Evolutionary conservation across 78 protist genomes (phyloP), one percentile per base, ranked within the genome.

Genomic region (Neovahlkampfia damariscottae): DNA sequence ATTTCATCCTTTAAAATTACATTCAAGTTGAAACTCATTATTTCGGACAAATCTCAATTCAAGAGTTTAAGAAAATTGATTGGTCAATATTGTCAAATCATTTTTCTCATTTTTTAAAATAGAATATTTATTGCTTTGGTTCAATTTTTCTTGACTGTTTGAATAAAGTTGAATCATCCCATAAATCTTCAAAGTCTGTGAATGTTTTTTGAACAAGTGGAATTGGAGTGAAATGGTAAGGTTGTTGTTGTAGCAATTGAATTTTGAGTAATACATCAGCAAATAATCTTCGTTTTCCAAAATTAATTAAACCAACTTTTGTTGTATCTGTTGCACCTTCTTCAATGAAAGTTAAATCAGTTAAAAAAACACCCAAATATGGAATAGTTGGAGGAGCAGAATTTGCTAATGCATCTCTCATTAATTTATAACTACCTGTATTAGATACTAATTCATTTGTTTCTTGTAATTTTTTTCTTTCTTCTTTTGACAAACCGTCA

Each of bases 341-440:
- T 8, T 84, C 91, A 7, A 85, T 78, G 58, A 88, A 85, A 0
- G 86, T 82, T 29, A 88, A 69, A 70, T 88, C 91, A 8, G 85
- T 41, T 69, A 88, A 83, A 37, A 81, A 87, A 9, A 88, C 89
- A 6, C 91, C 91, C 6, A 85, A 28, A 71, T 84, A 87, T 8
- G 91, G 91, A 32, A 87, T 75, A 40, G 87, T 76, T 0, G 91
- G 88, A 29, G 90, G 88, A 29, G 50, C 50, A 34, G 88, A 37
- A 10, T 59, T 62, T 32, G 68, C 41, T 2, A 85, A 41, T 41
- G 73, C 85, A 28, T 75, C 86, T 50, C 91, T 79, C 79, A 75
- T 82, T 3, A 32, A 77, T 71, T 0, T 76, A n/a, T 39, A 79
- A 86, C 10, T 70, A 40, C 34, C 58, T 38, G 30, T 83, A 40